Evolutionary conservation across 75 land plant species (phyloP), one percentile per base, ranked within the genome.

Genomic region (Selaginella moellendorffii): DNA sequence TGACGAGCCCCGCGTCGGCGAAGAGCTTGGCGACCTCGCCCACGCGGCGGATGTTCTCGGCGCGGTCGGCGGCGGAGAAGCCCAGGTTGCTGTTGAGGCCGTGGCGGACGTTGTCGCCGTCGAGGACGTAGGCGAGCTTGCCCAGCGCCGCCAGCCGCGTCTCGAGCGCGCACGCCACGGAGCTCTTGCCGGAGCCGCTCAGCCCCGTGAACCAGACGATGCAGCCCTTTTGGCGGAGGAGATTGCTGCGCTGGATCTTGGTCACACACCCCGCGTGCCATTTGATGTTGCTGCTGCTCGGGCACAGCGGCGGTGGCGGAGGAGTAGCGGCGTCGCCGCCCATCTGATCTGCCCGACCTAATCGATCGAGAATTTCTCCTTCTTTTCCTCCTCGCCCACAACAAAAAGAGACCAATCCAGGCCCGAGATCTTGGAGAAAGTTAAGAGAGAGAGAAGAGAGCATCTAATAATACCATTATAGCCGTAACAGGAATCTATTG

Each of bases 21-120:
- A 63, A 30, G 46, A 63, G 42, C 52, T 31, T 29, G 46, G 65
- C 65, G 46, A 56, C 59, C 59, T 56, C 59, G 17, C 59, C 59
- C 5, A 56, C 59, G 5, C 59, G 19, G 8, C 59, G 19, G 8
- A 56, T 56, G 24, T 56, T 56, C 59, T 56, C 59, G 17, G 5
- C n/a, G 8, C 59, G 8, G 59, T 56, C 59, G 9, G 8, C 59
- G 19, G 59, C n/a, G n/a, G 59, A 56, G 59, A 56, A 56, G 24
- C 59, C 59, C n/a, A 56, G 24, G 24, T 56, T 56, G 8, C n/a
- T 56, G 21, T 56, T 56, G 8, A 56, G n/a, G n/a, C 59, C 59
- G 24, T 56, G 59, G 9, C 59, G 8, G n/a, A 56, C 9, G 24
- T 56, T 56, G 59, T 56, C 59, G 8, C 59, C 59, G 24, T 56